Base-by-base conservation (phyloP, 768 basidiomycete species). In the Hebeloma cylindrosporum region DNA sequence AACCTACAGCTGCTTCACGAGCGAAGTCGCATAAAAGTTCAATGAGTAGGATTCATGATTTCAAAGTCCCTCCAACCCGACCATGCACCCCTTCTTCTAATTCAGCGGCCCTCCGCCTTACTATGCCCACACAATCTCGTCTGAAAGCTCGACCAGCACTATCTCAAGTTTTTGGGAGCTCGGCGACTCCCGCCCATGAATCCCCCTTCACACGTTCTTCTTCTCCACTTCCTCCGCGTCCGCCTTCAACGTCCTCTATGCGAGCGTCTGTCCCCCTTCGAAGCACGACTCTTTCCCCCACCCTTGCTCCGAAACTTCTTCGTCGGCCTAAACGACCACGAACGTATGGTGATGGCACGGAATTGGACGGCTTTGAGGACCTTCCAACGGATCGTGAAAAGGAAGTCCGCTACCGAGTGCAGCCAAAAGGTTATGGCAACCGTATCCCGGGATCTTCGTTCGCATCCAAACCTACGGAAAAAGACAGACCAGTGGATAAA, bases 361-460 rank as follows among this genome's bases (percentile, higher is more conserved):
- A 95, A 62, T 69, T 96, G 40, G 93, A 96, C 57, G 81, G 65
- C 3, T 77, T 96, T 46, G 93, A 94, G 20, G 93, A 96, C 62
- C 75, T 95, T 30, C 83, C 83, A 5, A 88, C 90, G 7, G 87
- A 93, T 58, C 75, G 88, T 35, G 90, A 93, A 38, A 85, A 87
- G 57, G 88, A 91, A 64, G 75, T 78, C 40, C 78, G 71, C 30
- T 93, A 75, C 61, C 81, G 80, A 43, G 82, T 92, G 7, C 82
- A 85, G 50, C 85, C 89, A 18, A 89, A 83, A 62, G 76, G 79
- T 5, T 70, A 74, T 60, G 72, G 78, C 26, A 78, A 82, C 58
- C 82, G 88, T 6, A 68, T 84, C 43, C 79, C 81, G 17, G 77
- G 78, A 21, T 71, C 75, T 0, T 70, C 68, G 17, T 80, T 73